phyloP scores from a whole-genome alignment of 2,329 filamentous ascomycete genomes.

The Neofusicoccum kwambonambiense region DNA sequence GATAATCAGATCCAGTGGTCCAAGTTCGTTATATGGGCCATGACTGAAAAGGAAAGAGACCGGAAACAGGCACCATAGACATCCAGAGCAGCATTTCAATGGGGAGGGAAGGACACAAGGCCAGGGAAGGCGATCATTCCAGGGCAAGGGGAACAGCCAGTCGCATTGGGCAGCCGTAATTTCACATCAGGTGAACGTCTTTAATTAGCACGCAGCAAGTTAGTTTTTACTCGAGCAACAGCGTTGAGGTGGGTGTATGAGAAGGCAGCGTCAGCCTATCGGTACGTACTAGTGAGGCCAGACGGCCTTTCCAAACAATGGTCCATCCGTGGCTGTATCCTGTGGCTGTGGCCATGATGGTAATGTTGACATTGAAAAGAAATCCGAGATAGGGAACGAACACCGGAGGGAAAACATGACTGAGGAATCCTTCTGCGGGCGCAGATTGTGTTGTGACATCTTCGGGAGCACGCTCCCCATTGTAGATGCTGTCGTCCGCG shows the following conservation, averaged over 20 bases:
- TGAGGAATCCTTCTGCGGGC: conserved; percentile 11
- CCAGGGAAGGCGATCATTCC: not conserved
- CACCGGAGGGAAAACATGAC: not conserved
- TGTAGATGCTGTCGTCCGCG: conserved; percentile 13
- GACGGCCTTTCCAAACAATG: conserved; percentile 13
- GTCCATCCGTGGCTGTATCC: conserved; percentile 9
- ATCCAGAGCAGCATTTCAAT: no score
- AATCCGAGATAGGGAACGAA: not conserved
- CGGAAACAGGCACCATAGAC: not conserved
- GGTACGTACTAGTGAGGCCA: conserved; percentile 20
- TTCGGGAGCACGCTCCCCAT: conserved; percentile 1
- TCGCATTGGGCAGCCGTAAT: conserved; percentile 6
- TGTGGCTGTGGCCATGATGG: not conserved
- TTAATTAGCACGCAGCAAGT: conserved; percentile 15
- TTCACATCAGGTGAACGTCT: conserved; percentile 9
- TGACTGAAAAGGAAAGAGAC: not conserved
- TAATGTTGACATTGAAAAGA: conserved; percentile 7
- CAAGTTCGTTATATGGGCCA: not conserved
- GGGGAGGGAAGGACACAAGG: no score
- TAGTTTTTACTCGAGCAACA: conserved; percentile 16
- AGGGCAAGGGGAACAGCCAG: not conserved
- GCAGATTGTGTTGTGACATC: conserved; percentile 13
- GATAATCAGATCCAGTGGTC: not conserved
- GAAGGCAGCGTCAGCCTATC: conserved; percentile 11
- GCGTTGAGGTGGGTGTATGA: conserved; percentile 6